Evolutionary conservation across 2,329 filamentous ascomycete species (phyloP).

Genomic region (Chrysoporthe deuterocubensis): DNA sequence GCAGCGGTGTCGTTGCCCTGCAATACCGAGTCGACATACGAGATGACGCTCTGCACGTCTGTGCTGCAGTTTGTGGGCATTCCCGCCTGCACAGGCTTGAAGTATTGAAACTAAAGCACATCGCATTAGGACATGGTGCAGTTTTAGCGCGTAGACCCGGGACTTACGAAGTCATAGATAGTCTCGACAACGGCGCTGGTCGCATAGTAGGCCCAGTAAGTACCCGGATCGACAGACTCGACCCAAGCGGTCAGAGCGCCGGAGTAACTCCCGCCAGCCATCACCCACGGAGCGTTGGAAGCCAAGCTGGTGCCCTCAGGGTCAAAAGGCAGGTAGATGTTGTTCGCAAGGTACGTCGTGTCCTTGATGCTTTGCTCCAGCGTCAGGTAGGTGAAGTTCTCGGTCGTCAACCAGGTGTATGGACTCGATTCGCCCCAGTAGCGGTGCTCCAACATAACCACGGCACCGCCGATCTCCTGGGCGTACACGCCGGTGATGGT

Average conservation of each 20-base stretch:
- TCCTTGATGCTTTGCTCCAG: conserved; percentile 48
- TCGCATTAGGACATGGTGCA: not conserved
- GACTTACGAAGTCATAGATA: conserved; percentile 48
- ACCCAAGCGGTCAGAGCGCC: conserved; percentile 60
- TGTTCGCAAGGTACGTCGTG: conserved; percentile 45
- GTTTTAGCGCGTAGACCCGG: not conserved
- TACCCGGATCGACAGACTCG: conserved; percentile 54
- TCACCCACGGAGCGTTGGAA: conserved; percentile 57
- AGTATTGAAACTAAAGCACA: conserved; percentile 53
- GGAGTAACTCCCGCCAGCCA: conserved; percentile 59
- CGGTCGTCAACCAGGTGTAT: conserved; percentile 39
- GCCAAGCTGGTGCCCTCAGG: conserved; percentile 48
- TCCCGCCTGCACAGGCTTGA: conserved; percentile 55
- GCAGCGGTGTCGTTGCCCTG: conserved; percentile 42
- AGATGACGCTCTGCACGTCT: conserved; percentile 55
- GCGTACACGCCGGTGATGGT: conserved; percentile 45
- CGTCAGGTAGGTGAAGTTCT: conserved; percentile 46
- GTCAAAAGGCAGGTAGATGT: conserved; percentile 56
- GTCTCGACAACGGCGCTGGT: conserved; percentile 60
- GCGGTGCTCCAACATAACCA: conserved; percentile 47
- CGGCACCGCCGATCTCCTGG: conserved; percentile 44
- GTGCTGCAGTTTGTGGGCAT: conserved; percentile 60
- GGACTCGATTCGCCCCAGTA: conserved; percentile 49
- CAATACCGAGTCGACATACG: conserved; percentile 54
- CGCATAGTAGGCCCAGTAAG: conserved; percentile 62